These are phyloP conservation scores for Cardiospermum halicacabum DNA, from an alignment of 345 rosid species.

Conservation along the genomic window DNA sequence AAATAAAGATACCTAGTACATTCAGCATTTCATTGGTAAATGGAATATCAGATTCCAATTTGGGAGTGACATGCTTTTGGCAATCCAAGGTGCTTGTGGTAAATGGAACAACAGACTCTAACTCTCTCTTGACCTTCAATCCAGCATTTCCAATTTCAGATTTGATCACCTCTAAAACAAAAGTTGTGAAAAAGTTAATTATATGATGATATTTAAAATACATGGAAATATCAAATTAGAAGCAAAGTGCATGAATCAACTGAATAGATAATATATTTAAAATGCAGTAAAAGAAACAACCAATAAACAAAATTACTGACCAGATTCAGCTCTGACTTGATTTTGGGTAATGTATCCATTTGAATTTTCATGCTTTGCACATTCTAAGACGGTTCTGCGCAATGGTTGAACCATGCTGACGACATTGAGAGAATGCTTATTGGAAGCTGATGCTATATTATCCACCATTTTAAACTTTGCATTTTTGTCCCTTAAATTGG, in stretches of 20 bases:
- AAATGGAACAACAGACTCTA: not conserved
- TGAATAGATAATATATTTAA: too few species aligned
- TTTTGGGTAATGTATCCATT: constrained; percentile 1
- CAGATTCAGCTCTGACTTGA: constrained; percentile 4
- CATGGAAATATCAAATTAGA: not conserved
- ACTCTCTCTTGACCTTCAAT: not conserved
- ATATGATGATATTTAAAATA: not conserved
- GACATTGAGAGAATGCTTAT: constrained; percentile 2
- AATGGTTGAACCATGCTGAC: not conserved
- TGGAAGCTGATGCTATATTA: not conserved
- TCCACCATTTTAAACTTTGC: not conserved
- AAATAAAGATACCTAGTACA: not conserved
- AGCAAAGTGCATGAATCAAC: too few species aligned
- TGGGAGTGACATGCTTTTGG: too few species aligned
- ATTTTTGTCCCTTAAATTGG: constrained; percentile 1
- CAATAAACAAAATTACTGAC: constrained; percentile 11
- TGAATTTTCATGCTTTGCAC: not conserved
- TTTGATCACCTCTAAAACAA: too few species aligned
- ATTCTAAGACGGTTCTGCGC: not conserved
- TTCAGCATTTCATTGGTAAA: not conserved
- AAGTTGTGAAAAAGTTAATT: not conserved
- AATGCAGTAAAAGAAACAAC: not conserved
- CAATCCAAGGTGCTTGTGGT: too few species aligned
- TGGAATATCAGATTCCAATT: not conserved
- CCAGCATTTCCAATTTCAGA: not conserved